phyloP scores from a whole-genome alignment of 1,284 basidiomycete genomes.

The Exsudoporus floridanus region DNA sequence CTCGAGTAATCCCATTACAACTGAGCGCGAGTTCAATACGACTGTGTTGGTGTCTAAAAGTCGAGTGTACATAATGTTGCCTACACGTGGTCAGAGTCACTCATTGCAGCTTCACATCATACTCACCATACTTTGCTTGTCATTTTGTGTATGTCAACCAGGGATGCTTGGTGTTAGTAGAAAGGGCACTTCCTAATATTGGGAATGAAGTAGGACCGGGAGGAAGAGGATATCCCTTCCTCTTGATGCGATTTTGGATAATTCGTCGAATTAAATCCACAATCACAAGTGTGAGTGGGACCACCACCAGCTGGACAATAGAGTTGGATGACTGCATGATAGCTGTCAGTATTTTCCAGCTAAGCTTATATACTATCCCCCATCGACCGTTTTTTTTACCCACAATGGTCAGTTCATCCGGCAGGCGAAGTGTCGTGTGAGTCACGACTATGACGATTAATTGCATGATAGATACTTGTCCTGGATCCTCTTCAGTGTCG shows the following conservation, averaged over 20 bases:
- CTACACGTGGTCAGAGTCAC: background rate
- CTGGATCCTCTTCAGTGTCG: no score
- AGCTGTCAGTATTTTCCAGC: background rate
- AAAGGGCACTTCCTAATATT: conserved; percentile 11
- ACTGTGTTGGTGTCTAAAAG: conserved; percentile 10
- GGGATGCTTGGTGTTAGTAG: background rate
- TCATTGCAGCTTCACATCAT: background rate
- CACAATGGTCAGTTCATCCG: no score
- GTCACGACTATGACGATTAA: no score
- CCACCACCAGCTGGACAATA: background rate
- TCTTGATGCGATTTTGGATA: background rate
- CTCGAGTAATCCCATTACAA: conserved; percentile 6
- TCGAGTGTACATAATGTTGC: conserved; percentile 13
- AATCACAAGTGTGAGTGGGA: background rate
- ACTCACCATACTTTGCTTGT: conserved; percentile 15
- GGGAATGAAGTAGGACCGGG: conserved; percentile 13
- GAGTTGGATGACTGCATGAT: background rate
- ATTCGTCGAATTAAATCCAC: background rate
- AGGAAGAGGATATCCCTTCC: conserved; percentile 4
- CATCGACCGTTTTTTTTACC: no score
- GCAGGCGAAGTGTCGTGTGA: no score
- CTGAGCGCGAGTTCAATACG: conserved; percentile 8
- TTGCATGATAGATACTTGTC: no score
- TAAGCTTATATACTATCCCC: no score
- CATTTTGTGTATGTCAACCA: conserved; percentile 16